Conservation (phyloP, 129 eudicot genomes). For the Scalesia atractyloides region DNA sequence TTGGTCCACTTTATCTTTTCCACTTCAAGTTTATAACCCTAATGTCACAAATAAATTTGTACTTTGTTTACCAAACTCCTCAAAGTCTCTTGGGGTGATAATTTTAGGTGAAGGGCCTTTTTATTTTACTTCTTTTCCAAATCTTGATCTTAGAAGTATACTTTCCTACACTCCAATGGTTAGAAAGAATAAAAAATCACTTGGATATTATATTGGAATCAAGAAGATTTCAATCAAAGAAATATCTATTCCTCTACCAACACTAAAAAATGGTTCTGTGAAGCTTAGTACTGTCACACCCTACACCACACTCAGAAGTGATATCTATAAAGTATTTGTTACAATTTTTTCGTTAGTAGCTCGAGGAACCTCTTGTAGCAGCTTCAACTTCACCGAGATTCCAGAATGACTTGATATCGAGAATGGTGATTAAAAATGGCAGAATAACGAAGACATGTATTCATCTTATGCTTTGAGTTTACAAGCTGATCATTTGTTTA, state of each 20-base stretch:
- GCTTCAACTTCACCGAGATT: slow-evolving; percentile 36
- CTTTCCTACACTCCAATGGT: slow-evolving; percentile 39
- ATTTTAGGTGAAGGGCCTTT: slow-evolving; percentile 47
- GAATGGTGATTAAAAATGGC: not conserved
- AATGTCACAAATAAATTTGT: slow-evolving; percentile 27
- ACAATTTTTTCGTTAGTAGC: slow-evolving; percentile 22
- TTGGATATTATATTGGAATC: slow-evolving; percentile 28
- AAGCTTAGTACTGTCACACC: slow-evolving; percentile 32
- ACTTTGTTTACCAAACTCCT: slow-evolving; percentile 37
- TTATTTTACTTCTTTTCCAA: slow-evolving; percentile 24
- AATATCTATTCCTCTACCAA: not conserved
- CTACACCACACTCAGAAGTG: slow-evolving; percentile 38
- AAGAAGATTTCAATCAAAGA: slow-evolving; percentile 28
- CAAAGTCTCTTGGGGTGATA: slow-evolving; percentile 29
- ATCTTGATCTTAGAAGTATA: slow-evolving; percentile 19
- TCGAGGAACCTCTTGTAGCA: slow-evolving; percentile 33
- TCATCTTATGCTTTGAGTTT: not conserved
- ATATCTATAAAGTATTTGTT: slow-evolving; percentile 26
- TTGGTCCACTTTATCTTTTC: slow-evolving; percentile 27
- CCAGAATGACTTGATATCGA: not conserved
- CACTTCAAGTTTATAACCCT: slow-evolving; percentile 19
- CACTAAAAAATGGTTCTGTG: not conserved
- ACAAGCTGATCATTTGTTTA: not conserved
- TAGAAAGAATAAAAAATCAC: not conserved
- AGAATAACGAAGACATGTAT: not conserved